A percentile compares a stretch with the other conserved stretches of the same genome.
These are phyloP conservation scores for Beauveria sp. DNA, from an alignment of 2,329 filamentous ascomycete species.

Conservation along the genomic window DNA sequence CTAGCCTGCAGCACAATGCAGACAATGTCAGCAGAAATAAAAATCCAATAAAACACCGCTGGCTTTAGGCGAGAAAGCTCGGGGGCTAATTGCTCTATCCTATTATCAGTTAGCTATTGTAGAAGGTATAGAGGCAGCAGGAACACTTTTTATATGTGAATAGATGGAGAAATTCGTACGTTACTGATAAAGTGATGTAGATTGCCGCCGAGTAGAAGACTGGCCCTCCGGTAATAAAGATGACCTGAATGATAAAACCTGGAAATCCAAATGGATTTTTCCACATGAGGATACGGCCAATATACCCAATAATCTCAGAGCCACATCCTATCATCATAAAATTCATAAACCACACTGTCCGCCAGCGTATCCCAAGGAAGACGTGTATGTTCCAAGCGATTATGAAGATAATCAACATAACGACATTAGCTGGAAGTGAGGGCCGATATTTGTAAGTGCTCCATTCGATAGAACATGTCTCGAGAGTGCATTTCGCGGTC, in stretches of 20 bases:
- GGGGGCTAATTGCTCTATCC: slow-evolving; percentile 31
- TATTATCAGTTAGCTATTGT: slow-evolving; percentile 15
- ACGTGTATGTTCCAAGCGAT: slow-evolving; percentile 39
- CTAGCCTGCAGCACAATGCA: slow-evolving; percentile 49
- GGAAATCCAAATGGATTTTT: slow-evolving; percentile 48
- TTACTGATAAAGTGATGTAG: slow-evolving; percentile 50
- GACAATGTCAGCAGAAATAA: slow-evolving; percentile 46
- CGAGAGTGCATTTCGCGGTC: slow-evolving; percentile 41
- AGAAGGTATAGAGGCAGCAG: neutral
- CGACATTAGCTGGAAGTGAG: slow-evolving; percentile 32
- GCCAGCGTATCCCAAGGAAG: slow-evolving; percentile 33
- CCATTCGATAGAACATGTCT: slow-evolving; percentile 35
- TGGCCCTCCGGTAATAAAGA: slow-evolving; percentile 33
- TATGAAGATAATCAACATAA: slow-evolving; percentile 36
- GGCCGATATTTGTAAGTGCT: slow-evolving; percentile 42
- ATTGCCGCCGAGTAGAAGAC: slow-evolving; percentile 49
- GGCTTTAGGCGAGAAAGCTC: slow-evolving; percentile 34
- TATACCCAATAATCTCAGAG: slow-evolving; percentile 55
- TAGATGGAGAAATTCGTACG: slow-evolving; percentile 16
- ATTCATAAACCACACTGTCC: slow-evolving; percentile 34
- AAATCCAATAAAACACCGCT: slow-evolving; percentile 34
- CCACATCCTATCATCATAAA: slow-evolving; percentile 48
- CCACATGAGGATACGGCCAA: slow-evolving; percentile 48
- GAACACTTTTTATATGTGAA: slow-evolving; percentile 8
- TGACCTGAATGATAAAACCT: slow-evolving; percentile 57